phyloP scores from a whole-genome alignment of 345 rosid genomes.

The Salix koriyanagi region DNA sequence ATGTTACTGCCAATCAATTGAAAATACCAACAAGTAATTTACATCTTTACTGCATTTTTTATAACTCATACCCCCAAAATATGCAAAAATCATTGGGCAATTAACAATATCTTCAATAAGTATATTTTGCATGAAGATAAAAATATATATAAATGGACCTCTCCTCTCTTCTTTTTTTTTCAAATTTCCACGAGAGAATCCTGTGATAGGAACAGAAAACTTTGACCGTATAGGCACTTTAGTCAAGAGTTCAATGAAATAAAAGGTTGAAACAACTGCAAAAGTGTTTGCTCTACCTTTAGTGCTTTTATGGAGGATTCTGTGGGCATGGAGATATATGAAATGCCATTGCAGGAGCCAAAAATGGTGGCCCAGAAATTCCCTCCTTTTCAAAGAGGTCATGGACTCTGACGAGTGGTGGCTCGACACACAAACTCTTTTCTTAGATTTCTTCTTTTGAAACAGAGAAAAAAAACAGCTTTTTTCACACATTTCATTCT shows the following conservation, averaged over 20 bases:
- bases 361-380: constrained; percentile 43
- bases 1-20: no score
- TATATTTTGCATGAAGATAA: no score
- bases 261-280: constrained; percentile 22
- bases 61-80: no score
- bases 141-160: neutral
- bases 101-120: no score
- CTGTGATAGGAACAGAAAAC: constrained; percentile 13
- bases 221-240: constrained; percentile 8
- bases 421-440: constrained; percentile 36
- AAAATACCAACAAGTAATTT: no score
- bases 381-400: constrained; percentile 34
- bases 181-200: neutral
- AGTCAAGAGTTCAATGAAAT: constrained; percentile 19
- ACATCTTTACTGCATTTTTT: no score
- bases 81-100: no score
- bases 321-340: constrained; percentile 13
- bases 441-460: constrained; percentile 37
- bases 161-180: neutral
- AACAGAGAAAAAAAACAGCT: constrained; percentile 2
- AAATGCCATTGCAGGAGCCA: constrained; percentile 12
- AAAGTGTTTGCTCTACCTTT: constrained; percentile 22
- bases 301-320: constrained; percentile 34
- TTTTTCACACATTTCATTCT: constrained; percentile 19
- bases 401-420: constrained; percentile 28